Percentiles rank a stretch among this genome's conserved stretches.
phyloP scores from a whole-genome alignment of 73 alveolate genomes.

The Paramecium sonneborni region DNA sequence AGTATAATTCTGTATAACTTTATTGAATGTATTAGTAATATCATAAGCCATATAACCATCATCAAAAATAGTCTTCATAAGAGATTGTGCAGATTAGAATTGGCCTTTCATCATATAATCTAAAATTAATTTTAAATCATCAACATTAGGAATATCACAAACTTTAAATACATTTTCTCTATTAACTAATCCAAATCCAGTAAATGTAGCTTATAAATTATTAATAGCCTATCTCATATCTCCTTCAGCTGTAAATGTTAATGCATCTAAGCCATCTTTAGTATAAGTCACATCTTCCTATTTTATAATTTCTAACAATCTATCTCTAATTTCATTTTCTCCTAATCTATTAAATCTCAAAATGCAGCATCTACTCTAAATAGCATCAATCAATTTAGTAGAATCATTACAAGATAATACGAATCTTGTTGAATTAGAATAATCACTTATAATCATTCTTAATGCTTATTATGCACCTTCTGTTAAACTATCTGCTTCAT shows the following conservation, averaged over 20 bases:
- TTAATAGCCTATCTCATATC: constrained; percentile 99
- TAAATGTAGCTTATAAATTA: constrained; percentile 94
- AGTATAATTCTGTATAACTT: constrained; percentile 79
- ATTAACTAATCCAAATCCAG: constrained; percentile 89
- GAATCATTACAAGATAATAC: constrained; percentile 99
- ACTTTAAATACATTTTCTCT: constrained; percentile 95
- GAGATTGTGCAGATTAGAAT: constrained; percentile 79
- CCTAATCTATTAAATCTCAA: constrained; percentile 94
- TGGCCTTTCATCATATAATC: constrained; percentile 74
- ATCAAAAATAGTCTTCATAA: constrained; percentile 75
- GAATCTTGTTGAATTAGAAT: constrained; percentile 92
- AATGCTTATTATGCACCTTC: constrained; percentile 97
- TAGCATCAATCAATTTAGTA: constrained; percentile 98
- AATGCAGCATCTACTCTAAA: constrained; percentile 98
- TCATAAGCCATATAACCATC: constrained; percentile 94
- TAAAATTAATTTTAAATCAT: constrained; percentile 78
- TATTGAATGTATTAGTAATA: constrained; percentile 85
- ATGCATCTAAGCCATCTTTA: constrained; percentile 92
- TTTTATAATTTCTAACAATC: constrained; percentile 72
- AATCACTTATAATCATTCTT: constrained; percentile 93
- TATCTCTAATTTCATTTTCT: constrained; percentile 85
- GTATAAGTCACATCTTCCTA: constrained; percentile 66
- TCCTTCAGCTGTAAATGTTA: constrained; percentile 97
- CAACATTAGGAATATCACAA: constrained; percentile 97
- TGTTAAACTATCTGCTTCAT: constrained; percentile 99